These are phyloP conservation scores for Paecilomyces sp. DNA, from an alignment of 2,329 filamentous ascomycete genomes.

Conservation along the genomic window DNA sequence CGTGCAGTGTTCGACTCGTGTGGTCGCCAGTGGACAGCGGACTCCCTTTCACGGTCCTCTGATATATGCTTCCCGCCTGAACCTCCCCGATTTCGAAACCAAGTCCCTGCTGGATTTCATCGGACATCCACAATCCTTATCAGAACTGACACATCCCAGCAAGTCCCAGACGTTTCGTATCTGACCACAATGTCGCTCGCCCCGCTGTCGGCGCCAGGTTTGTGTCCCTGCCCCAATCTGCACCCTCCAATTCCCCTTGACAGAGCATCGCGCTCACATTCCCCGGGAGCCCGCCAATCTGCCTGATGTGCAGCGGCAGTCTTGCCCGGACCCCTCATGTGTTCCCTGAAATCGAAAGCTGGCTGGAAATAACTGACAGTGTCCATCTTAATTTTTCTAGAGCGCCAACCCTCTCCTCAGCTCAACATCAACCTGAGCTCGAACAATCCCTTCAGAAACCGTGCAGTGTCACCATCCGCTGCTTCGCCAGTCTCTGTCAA, in stretches of 20 bases:
- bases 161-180: slow-evolving; percentile 5
- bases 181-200: slow-evolving; percentile 16
- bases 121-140: slow-evolving; percentile 1
- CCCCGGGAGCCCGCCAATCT: slow-evolving; percentile 3
- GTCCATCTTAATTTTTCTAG: slow-evolving; percentile 10
- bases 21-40: background rate
- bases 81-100: slow-evolving; percentile 1
- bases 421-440: slow-evolving; percentile 31
- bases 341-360: background rate
- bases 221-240: slow-evolving; percentile 4
- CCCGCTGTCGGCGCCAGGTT: slow-evolving; percentile 18
- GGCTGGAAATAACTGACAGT: slow-evolving; percentile 3
- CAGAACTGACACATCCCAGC: slow-evolving; percentile 2
- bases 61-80: background rate
- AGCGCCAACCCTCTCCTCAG: slow-evolving; percentile 26
- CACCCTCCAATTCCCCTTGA: background rate
- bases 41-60: background rate
- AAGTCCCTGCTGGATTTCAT: slow-evolving; percentile 2
- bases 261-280: slow-evolving; percentile 1
- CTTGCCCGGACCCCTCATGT: slow-evolving; percentile 6
- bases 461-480: slow-evolving; percentile 32
- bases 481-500: slow-evolving; percentile 19
- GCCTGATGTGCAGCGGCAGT: slow-evolving; percentile 13
- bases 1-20: background rate
- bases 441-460: slow-evolving; percentile 46